phyloP scores from a whole-genome alignment of 345 rosid genomes.

The Brassica rapa region DNA sequence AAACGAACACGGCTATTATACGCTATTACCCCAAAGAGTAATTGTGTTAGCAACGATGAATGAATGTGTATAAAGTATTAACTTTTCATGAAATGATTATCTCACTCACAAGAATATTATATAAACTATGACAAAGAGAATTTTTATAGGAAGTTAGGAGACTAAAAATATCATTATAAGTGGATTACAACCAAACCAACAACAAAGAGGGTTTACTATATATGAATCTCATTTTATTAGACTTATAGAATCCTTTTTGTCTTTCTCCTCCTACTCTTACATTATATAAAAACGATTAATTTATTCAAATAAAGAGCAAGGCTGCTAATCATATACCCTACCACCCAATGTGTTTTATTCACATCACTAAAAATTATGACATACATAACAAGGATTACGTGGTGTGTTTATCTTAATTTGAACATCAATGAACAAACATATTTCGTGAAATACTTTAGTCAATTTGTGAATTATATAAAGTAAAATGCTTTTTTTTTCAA shows the following conservation, averaged over 20 bases:
- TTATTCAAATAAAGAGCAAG: conserved; percentile 6
- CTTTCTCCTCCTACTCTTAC: conserved; percentile 21
- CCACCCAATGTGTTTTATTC: conserved; percentile 32
- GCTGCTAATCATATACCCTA: conserved; percentile 13
- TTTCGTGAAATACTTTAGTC: neutral
- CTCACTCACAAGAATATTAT: neutral
- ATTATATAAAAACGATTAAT: neutral
- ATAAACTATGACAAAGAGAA: neutral
- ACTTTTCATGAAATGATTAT: neutral
- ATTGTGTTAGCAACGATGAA: neutral
- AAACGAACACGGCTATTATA: no score
- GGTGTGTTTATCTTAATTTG: conserved; percentile 30
- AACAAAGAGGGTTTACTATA: conserved; percentile 8
- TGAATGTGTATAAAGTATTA: neutral
- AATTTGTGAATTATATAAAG: neutral
- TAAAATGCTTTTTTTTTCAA: neutral
- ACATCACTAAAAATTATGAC: conserved; percentile 16
- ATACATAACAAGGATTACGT: conserved; percentile 18
- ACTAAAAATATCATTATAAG: neutral
- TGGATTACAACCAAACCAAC: conserved; percentile 45
- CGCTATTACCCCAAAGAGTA: neutral
- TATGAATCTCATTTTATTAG: neutral
- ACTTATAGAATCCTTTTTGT: conserved; percentile 23
- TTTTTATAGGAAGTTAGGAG: neutral
- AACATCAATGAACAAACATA: neutral